Conservation (phyloP, 2,329 filamentous ascomycete species). For the Aurifilum marmelostoma region DNA sequence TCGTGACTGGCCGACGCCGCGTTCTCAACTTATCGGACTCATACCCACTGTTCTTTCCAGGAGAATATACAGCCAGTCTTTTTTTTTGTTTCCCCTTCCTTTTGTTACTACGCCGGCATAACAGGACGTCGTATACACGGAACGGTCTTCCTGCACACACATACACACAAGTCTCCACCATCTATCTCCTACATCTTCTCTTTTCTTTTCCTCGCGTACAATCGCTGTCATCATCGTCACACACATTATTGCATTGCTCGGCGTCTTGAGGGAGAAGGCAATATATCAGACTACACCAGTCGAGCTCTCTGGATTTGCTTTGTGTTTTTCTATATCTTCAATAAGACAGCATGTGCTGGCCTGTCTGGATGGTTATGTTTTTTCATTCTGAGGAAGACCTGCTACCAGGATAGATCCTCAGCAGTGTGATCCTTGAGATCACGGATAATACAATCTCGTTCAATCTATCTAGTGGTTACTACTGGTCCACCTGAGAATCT, state of each 20-base stretch:
- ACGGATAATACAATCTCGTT: slow-evolving; percentile 8
- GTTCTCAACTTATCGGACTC: slow-evolving; percentile 10
- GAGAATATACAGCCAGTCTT: slow-evolving; percentile 24
- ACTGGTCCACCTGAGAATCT: not conserved
- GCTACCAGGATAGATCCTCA: not conserved
- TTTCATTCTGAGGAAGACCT: not conserved
- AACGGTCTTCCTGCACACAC: slow-evolving; percentile 12
- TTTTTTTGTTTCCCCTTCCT: slow-evolving; percentile 2
- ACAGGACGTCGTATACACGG: slow-evolving; percentile 16
- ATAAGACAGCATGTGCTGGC: not conserved
- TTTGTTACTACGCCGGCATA: slow-evolving; percentile 8
- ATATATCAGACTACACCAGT: slow-evolving; percentile 17
- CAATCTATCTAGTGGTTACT: not conserved
- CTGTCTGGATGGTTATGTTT: slow-evolving; percentile 11
- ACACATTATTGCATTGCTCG: slow-evolving; percentile 29
- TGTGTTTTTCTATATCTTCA: not conserved
- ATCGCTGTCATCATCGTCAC: slow-evolving; percentile 6
- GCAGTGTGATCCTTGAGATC: not conserved
- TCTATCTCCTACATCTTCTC: not conserved
- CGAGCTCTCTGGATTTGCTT: slow-evolving; percentile 17
- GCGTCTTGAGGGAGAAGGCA: slow-evolving; percentile 24
- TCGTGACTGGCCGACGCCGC: not conserved
- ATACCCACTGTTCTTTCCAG: not conserved
- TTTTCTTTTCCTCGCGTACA: too few relatives aligned
- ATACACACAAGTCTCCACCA: slow-evolving; percentile 10